phyloP scores from a whole-genome alignment of 2,329 filamentous ascomycete species.

The Didymella glomerata region DNA sequence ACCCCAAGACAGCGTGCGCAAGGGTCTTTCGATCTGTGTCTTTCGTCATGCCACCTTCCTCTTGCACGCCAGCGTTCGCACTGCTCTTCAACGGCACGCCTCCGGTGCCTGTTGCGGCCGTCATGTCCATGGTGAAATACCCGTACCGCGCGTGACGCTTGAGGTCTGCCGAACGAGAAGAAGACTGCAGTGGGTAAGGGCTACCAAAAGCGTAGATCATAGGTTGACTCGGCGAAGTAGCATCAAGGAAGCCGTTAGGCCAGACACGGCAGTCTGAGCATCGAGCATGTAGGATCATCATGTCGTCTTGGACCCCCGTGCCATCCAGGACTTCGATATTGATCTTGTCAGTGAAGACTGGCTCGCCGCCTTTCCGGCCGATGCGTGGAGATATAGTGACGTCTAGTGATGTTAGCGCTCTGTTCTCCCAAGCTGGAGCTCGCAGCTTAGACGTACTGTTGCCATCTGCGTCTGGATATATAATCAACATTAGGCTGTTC shows the following conservation, averaged over 20 bases:
- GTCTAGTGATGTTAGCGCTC: constrained; percentile 28
- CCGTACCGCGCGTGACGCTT: constrained; percentile 52
- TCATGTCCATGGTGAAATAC: constrained; percentile 54
- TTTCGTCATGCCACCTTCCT: constrained; percentile 30
- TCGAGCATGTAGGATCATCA: constrained; percentile 50
- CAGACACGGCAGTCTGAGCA: constrained; percentile 53
- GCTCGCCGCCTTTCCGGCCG: constrained; percentile 48
- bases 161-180: constrained; percentile 47
- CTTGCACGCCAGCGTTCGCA: constrained; percentile 35
- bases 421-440: background rate
- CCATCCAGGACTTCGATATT: constrained; percentile 43
- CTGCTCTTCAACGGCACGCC: constrained; percentile 43
- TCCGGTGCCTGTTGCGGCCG: constrained; percentile 46
- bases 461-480: constrained; percentile 51
- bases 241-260: constrained; percentile 48
- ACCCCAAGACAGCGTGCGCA: constrained; percentile 45
- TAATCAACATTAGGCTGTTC: constrained; percentile 55
- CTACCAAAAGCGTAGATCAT: constrained; percentile 57
- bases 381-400: constrained; percentile 52
- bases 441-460: constrained; percentile 36
- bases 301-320: constrained; percentile 45
- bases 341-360: constrained; percentile 40
- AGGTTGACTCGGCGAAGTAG: constrained; percentile 41
- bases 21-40: constrained; percentile 42
- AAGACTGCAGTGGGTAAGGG: constrained; percentile 36